phyloP scores from a whole-genome alignment of 306 rosid species.

The Trifolium repens region DNA sequence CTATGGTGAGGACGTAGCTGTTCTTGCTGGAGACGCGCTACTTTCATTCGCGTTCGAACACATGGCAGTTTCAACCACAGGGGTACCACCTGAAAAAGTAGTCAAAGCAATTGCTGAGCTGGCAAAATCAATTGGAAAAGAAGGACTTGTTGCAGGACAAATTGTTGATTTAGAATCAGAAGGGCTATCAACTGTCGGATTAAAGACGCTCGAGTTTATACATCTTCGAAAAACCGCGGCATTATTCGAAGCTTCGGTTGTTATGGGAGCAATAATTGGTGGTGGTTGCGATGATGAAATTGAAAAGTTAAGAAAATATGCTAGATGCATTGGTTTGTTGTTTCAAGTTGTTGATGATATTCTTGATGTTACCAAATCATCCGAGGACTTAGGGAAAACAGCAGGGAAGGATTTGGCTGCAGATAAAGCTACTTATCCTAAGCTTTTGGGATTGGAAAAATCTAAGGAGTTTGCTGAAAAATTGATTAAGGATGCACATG shows the following conservation, averaged over 20 bases:
- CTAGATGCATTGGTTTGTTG: slow-evolving; percentile 64
- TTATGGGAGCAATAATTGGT: slow-evolving; percentile 70
- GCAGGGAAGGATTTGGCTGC: slow-evolving; percentile 86
- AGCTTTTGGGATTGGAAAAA: slow-evolving; percentile 65
- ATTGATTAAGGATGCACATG: slow-evolving; percentile 58
- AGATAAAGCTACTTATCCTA: slow-evolving; percentile 78
- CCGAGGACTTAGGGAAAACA: slow-evolving; percentile 75
- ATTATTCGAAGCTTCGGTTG: slow-evolving; percentile 65
- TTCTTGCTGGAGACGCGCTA: slow-evolving; percentile 75
- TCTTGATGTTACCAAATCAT: slow-evolving; percentile 76
- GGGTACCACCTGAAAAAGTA: slow-evolving; percentile 48
- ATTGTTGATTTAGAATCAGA: slow-evolving; percentile 66
- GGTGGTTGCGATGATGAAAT: slow-evolving; percentile 61
- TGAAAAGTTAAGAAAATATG: slow-evolving; percentile 66
- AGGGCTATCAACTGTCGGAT: slow-evolving; percentile 53
- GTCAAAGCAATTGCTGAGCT: slow-evolving; percentile 60
- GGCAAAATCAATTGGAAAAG: slow-evolving; percentile 63
- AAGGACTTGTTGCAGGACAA: slow-evolving; percentile 81
- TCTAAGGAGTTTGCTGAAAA: slow-evolving; percentile 69
- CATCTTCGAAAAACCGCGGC: slow-evolving; percentile 79
- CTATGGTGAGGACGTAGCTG: slow-evolving; percentile 75
- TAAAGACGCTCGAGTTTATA: slow-evolving; percentile 66
- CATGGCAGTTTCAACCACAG: slow-evolving; percentile 51
- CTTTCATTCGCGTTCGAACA: slow-evolving; percentile 72
- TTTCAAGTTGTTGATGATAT: slow-evolving; percentile 91